Base-by-base conservation (phyloP, 768 basidiomycete species). In the Serendipita vermifera region DNA sequence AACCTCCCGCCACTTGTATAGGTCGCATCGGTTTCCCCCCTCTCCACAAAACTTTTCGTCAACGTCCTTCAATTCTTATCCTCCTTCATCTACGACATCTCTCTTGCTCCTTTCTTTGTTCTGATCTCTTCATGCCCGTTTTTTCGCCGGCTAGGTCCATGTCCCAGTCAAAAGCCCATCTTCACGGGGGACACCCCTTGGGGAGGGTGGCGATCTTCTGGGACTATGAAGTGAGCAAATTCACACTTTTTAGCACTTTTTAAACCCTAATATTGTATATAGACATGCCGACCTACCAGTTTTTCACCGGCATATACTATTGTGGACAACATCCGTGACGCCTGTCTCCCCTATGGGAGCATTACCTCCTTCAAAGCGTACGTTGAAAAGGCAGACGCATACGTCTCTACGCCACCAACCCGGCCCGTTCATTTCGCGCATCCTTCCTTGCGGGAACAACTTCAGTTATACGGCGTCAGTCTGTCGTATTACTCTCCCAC, bases 331-430 rank as follows among this genome's bases (percentile, higher is more conserved):
- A 51, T 51, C 27, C 9, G 20, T 29, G 20, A 51, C 20, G 46
- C 46, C 29, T 51, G 46, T 29, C 27, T 51, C 20, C 20, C 4
- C 6, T 51, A 51, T 29, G 46, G 46, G n/a, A 26, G 22, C 31
- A 51, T 51, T 29, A 51, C 46, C 15, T 29, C 31, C 46, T 51
- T 51, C 29, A 51, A 51, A 29, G 46, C 46, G 7, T 51, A 51
- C 31, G 27, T 51, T 6, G 46, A 51, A 26, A 20, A 29, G 9
- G 22, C 17, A 26, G 9, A 17, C 31, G 15, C 9, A 11, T 24
- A 11, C 22, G 9, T n/a, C 20, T 17, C 24, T 51, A n/a, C 20
- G 24, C 46, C 20, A 51, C 22, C 46, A 22, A 15, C 15, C n/a
- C n/a, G n/a, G 24, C 46, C 24, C 15, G 14, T 9, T 43, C 41